These are phyloP conservation scores for Phlyctochytrium arcticum DNA, from an alignment of 192 early-diverging fungal species.

Conservation along the genomic window DNA sequence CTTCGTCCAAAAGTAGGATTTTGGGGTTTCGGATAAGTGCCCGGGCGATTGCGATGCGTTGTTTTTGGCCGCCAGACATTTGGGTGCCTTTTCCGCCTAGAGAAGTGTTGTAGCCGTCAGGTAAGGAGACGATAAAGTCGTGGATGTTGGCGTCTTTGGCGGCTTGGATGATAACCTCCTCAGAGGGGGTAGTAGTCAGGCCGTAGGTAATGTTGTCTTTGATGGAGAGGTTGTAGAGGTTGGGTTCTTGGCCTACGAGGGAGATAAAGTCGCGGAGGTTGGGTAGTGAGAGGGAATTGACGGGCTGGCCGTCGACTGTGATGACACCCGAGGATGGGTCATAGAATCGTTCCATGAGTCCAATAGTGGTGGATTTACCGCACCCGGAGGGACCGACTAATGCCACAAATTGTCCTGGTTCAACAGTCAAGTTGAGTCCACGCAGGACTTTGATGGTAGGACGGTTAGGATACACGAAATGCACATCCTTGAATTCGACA, in stretches of 20 bases:
- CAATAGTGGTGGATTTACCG: conserved; percentile 65
- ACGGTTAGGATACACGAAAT: conserved; percentile 54
- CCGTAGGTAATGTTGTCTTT: conserved; percentile 82
- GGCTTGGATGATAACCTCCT: conserved; percentile 62
- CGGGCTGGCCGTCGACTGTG: conserved; percentile 53
- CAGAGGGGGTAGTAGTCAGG: conserved; percentile 39
- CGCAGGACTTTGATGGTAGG: conserved; percentile 50
- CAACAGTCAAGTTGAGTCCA: conserved; percentile 50
- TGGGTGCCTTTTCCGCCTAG: conserved; percentile 44
- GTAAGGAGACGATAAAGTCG: conserved; percentile 56
- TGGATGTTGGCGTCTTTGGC: conserved; percentile 72
- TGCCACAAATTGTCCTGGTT: conserved; percentile 73
- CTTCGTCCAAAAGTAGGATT: conserved; percentile 60
- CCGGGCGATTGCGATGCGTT: conserved; percentile 53
- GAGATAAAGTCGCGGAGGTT: conserved; percentile 71
- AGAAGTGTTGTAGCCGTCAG: conserved; percentile 48
- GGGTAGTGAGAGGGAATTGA: conserved; percentile 60
- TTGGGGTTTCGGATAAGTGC: conserved; percentile 61
- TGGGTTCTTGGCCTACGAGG: conserved; percentile 91
- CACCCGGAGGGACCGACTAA: conserved; percentile 82
- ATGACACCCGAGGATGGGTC: conserved; percentile 62
- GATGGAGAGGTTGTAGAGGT: conserved; percentile 83
- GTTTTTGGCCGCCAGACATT: conserved; percentile 56
- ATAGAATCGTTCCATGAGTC: conserved; percentile 70
- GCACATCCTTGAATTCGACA: conserved; percentile 42